A percentile compares a stretch with the other conserved stretches of the same genome.
phyloP scores from a whole-genome alignment of 441 rosid genomes.

The Euphorbia neoarborescens region DNA sequence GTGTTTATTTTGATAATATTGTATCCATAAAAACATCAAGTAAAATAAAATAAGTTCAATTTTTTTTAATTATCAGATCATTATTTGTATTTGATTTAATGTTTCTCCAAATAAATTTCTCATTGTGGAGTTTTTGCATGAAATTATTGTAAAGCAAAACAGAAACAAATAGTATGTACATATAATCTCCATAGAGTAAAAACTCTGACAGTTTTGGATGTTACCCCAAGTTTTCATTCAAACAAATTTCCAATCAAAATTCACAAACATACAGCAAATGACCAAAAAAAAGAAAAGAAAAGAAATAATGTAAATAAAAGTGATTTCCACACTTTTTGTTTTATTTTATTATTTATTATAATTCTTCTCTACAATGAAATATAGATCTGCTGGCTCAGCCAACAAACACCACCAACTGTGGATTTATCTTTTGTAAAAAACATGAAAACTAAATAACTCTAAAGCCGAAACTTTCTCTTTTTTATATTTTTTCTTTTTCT shows the following conservation, averaged over 20 bases:
- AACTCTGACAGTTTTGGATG: background rate
- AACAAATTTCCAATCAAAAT: background rate
- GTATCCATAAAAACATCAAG: no score
- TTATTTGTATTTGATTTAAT: no score
- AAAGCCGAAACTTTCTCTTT: background rate
- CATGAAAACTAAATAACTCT: background rate
- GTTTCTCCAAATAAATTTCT: no score
- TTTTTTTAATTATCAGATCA: no score
- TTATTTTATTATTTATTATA: background rate
- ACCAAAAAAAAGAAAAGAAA: no score
- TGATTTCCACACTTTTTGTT: background rate
- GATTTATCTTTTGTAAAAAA: conserved; percentile 5
- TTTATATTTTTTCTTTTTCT: no score
- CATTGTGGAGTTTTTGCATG: no score
- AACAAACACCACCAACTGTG: background rate
- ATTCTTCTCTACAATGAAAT: conserved; percentile 32
- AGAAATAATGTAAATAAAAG: background rate
- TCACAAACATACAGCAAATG: background rate
- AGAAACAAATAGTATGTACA: no score
- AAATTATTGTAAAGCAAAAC: no score
- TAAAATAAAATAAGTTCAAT: no score
- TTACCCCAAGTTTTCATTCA: background rate
- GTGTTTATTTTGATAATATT: no score
- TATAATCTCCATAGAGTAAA: no score
- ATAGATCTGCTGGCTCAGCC: conserved; percentile 11